Evolutionary conservation across 176 grass and related monocot genomes (phyloP), one percentile per base, ranked within the genome.

Genomic region (Ampelocalamus luodianensis): DNA sequence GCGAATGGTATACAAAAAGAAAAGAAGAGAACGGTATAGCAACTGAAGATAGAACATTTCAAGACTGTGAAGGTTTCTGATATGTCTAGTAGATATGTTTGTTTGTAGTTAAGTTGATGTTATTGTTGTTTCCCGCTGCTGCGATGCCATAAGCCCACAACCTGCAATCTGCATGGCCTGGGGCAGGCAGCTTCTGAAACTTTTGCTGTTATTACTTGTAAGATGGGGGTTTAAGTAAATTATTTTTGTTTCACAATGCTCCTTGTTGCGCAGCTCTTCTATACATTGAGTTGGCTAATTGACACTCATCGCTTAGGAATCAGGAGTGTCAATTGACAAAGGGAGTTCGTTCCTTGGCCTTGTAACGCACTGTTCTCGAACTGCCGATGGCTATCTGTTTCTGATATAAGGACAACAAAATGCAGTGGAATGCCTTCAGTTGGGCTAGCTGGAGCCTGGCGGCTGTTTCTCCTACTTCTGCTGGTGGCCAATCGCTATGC

Each of bases 141-240:
- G 79, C 60, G 40, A 69, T 65, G 74, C 74, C 74, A 79, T 87
- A 44, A 65, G 49, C 74, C 74, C 67, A 79, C 83, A 44, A 65
- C 60, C 74, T 68, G 68, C 71, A 68, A 70, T 32, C 49, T 20
- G 84, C 79, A 11, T 69, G 86, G n/a, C 53, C 63, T 29, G 29
- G 42, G 54, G 79, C 79, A 43, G 14, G 74, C 74, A 83, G 68
- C 74, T 68, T 16, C 60, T 79, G 27, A 83, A 83, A 83, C 74
- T 63, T 79, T 46, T 79, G 40, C 5, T 68, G 69, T 86, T 74
- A 81, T 86, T 61, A 50, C 14, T 50, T 78, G 74, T 87, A 83
- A 50, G 49, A 24, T 87, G 83, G 74, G 75, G 75, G 59, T 22
- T 88, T 29, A 66, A 82, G 83, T 90, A 83, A 72, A 87, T 87